Evolutionary conservation across 2,329 filamentous ascomycete species (phyloP), one percentile per base, ranked within the genome.

Genomic region (Bipolaris sorokiniana): DNA sequence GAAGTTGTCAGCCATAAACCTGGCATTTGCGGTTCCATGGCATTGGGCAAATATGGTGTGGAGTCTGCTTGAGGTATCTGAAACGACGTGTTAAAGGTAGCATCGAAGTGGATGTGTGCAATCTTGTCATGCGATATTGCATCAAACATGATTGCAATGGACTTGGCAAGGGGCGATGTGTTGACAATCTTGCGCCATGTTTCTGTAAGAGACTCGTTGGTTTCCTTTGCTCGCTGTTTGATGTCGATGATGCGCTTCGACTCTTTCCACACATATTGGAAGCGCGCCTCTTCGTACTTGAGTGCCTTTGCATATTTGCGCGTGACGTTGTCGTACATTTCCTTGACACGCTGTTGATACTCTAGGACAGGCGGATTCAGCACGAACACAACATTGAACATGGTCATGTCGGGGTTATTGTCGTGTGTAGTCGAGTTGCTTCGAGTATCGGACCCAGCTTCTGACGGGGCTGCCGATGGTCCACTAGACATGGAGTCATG

Each of bases 351-450:
- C 70, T 81, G 82, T 54, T 90, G 90, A 63, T 90, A 88, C 71
- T 97, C 90, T 54, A 93, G 82, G 50, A 88, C 86, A 48, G 88
- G 89, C 3, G 92, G 90, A 64, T 91, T 90, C 63, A 97, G 81
- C 48, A 97, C 90, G 75, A 98, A 98, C 22, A 98, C 92, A 10
- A 97, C 85, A 75, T 97, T 96, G 78, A 99, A 99, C 94, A 98
- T 98, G 61, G 89, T 92, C 90, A 98, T 93, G 72, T 90, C 88
- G 2, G 70, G 70, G n/a, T 58, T 67, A 70, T 86, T 82, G 59
- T 89, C 82, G 38, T 66, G 63, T 13, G 76, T 77, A 9, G 70
- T 75, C 13, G 72, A 76, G 69, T 77, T 74, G 28, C 71, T 75
- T 48, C 70, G 77, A n/a, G 71, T 66, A 34, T 77, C 75, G n/a